Base-by-base conservation (phyloP, 1,284 basidiomycete species). In the Sanghuangporus baumii region DNA sequence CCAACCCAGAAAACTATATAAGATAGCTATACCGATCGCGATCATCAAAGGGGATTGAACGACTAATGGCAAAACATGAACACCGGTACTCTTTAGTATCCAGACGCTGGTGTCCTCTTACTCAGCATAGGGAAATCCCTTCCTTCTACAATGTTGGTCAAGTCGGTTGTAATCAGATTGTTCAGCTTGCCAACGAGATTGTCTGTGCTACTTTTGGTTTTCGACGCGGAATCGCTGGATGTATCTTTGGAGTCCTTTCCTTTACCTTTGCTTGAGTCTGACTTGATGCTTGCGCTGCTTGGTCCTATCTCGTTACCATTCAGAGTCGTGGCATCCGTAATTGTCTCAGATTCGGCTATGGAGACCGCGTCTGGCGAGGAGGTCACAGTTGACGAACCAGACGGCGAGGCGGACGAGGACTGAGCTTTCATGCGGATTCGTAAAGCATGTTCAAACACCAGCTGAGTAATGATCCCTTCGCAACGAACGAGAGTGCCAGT, bases 391-490 rank as follows among this genome's bases (percentile, higher is more conserved):
- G 60, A 69, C 47, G 65, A 65, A 40, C 37, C 63, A 18, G 58
- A 68, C 18, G 54, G 56, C 26, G 60, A 54, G 8, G 71, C 62
- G 34, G 69, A 57, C 0, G 73, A 46, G n/a, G 58, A 71, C 66
- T 83, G 80, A 2, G 82, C 79, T 67, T 84, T 85, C 74, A 89
- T 79, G 18, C 88, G 80, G 47, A 90, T 83, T 43, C 87, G 80
- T 3, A 90, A 75, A 1, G 87, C 77, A 67, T 90, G 88, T 63
- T 89, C 85, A 69, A 90, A 89, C 6, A 91, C 74, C 3, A 90
- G 78, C 66, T 89, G 82, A 0, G 87, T 89, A 58, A 91, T 75
- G 58, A 92, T 79, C 2, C 80, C 79, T 70, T 91, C 86, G 6
- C 74, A 70, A 50, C 81, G 80, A 14, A 86, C 82, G 7, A 84